phyloP scores from a whole-genome alignment of 257 asterid genomes.

The Knoxia roxburghii region DNA sequence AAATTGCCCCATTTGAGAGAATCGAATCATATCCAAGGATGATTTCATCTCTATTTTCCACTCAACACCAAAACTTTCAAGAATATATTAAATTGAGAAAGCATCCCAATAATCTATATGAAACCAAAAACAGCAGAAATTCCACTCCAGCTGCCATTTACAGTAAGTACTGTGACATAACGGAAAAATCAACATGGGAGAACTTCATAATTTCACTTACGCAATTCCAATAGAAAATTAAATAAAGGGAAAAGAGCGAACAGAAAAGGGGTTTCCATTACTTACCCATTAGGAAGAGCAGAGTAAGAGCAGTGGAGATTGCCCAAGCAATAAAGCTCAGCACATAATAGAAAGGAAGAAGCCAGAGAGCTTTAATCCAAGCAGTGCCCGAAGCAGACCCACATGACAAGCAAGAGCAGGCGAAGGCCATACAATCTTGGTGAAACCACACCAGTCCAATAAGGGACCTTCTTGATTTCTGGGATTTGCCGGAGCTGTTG shows the following conservation, averaged over 20 bases:
- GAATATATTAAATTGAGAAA: neutral
- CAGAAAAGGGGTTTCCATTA: neutral
- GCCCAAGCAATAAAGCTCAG: slow-evolving; percentile 13
- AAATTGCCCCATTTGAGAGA: neutral
- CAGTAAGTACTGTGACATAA: neutral
- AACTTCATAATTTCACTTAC: neutral
- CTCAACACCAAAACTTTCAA: neutral
- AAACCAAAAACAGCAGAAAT: neutral
- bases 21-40: neutral
- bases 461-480: neutral
- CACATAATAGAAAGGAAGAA: neutral
- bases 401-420: slow-evolving; percentile 10
- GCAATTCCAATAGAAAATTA: neutral
- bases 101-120: neutral
- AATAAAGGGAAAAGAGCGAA: neutral
- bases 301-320: slow-evolving; percentile 10
- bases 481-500: neutral
- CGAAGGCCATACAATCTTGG: slow-evolving; percentile 3
- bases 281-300: slow-evolving; percentile 16
- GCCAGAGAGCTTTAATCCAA: neutral
- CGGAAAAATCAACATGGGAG: neutral
- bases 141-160: neutral
- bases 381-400: neutral
- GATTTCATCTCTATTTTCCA: neutral
- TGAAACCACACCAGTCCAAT: neutral